Evolutionary conservation across 768 basidiomycete genomes (phyloP).

Genomic region (Amanita pseudoporphyria): DNA sequence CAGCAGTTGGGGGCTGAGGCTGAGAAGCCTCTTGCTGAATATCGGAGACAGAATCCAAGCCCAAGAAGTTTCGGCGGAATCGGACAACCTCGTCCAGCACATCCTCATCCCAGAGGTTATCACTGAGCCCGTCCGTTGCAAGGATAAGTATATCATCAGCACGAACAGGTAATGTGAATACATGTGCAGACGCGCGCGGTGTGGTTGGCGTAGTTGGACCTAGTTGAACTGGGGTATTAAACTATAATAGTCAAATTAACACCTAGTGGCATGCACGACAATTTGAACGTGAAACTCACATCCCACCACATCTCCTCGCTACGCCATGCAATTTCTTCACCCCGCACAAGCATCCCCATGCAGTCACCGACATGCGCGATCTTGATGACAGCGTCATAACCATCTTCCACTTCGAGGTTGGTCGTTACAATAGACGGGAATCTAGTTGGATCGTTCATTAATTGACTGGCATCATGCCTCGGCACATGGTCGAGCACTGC

Average conservation of each 20-base stretch:
- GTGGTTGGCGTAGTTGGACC: constrained; percentile 21
- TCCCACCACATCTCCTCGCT: constrained; percentile 93
- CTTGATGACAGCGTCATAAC: constrained; percentile 52
- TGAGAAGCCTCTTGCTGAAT: no score
- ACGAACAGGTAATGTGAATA: constrained; percentile 59
- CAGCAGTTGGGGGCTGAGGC: constrained; percentile 1
- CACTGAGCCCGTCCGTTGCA: constrained; percentile 72
- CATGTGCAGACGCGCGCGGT: constrained; percentile 47
- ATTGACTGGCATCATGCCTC: neutral
- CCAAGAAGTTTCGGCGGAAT: constrained; percentile 27
- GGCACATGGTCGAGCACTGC: constrained; percentile 14
- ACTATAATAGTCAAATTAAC: constrained; percentile 12
- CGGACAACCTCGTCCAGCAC: constrained; percentile 71
- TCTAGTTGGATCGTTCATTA: constrained; percentile 6
- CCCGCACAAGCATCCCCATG: constrained; percentile 79
- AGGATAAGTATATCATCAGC: constrained; percentile 73
- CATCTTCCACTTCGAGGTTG: constrained; percentile 15
- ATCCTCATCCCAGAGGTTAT: constrained; percentile 87
- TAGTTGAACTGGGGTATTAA: constrained; percentile 39
- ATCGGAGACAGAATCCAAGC: neutral
- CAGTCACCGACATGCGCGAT: constrained; percentile 86
- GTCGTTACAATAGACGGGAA: constrained; percentile 1
- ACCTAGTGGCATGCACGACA: neutral
- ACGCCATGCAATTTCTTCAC: constrained; percentile 71
- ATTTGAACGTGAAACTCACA: constrained; percentile 26